Conservation (phyloP, 2,329 filamentous ascomycete genomes). For the Monosporascus sp. region DNA sequence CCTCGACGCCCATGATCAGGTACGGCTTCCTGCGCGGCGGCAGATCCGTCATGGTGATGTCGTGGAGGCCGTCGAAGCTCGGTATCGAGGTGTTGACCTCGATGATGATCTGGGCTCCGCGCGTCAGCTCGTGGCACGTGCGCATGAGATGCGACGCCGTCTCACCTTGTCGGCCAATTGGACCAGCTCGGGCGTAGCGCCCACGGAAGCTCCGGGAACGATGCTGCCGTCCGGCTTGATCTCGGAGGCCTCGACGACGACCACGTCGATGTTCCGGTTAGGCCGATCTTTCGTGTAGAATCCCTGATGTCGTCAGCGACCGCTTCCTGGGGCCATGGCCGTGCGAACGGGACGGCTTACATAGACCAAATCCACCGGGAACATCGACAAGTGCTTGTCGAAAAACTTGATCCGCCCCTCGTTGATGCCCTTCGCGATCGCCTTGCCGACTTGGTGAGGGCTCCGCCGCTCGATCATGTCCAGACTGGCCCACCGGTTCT, state of each 20-base stretch:
- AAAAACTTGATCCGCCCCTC: slow-evolving; percentile 86
- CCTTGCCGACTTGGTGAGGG: slow-evolving; percentile 86
- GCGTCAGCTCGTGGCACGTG: neutral
- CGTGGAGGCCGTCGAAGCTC: slow-evolving; percentile 81
- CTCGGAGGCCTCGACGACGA: slow-evolving; percentile 78
- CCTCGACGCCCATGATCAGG: slow-evolving; percentile 77
- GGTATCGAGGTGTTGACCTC: slow-evolving; percentile 86
- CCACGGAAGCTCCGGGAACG: slow-evolving; percentile 79
- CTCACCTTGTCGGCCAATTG: slow-evolving; percentile 81
- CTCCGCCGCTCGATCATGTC: slow-evolving; percentile 86
- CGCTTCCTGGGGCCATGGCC: slow-evolving; percentile 1
- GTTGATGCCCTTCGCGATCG: slow-evolving; percentile 87
- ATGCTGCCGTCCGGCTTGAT: slow-evolving; percentile 88
- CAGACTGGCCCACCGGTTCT: slow-evolving; percentile 83
- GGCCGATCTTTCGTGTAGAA: slow-evolving; percentile 79
- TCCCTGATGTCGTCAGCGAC: slow-evolving; percentile 41
- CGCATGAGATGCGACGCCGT: neutral
- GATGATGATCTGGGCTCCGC: slow-evolving; percentile 60
- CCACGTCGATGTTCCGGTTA: slow-evolving; percentile 71
- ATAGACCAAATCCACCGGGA: slow-evolving; percentile 80
- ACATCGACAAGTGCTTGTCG: slow-evolving; percentile 92
- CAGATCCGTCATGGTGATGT: slow-evolving; percentile 84
- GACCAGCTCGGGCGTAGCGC: slow-evolving; percentile 77
- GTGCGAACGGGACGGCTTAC: slow-evolving; percentile 32
- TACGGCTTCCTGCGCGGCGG: slow-evolving; percentile 80